Percentiles rank a stretch among this genome's conserved stretches.
Conservation (phyloP, 129 eudicot genomes). For the Flaveria trinervia region DNA sequence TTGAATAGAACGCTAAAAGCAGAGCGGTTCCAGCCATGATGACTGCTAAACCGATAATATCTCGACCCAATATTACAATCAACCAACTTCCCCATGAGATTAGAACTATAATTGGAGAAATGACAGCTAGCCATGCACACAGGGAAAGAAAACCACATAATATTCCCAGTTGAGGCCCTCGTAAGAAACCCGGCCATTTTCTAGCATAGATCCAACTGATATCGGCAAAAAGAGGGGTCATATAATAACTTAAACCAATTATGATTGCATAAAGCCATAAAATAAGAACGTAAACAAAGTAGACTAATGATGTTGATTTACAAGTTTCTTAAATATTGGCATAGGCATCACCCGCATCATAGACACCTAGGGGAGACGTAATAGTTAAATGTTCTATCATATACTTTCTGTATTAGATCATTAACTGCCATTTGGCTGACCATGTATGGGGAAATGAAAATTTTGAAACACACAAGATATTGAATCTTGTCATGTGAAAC, state of each 20-base stretch:
- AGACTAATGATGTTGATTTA: not conserved
- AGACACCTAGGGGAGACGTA: not conserved
- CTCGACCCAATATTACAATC: slow-evolving; percentile 77
- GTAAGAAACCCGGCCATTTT: slow-evolving; percentile 85
- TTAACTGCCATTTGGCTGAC: slow-evolving; percentile 4
- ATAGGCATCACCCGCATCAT: not conserved
- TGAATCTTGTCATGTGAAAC: not conserved
- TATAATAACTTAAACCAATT: slow-evolving; percentile 1
- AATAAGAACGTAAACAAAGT: not conserved
- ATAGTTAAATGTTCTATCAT: slow-evolving; percentile 4
- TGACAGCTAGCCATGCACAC: slow-evolving; percentile 72
- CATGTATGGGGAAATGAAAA: slow-evolving; percentile 1
- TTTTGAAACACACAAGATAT: not conserved
- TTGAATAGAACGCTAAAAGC: slow-evolving; percentile 92
- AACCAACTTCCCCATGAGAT: slow-evolving; percentile 93
- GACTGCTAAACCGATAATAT: slow-evolving; percentile 90
- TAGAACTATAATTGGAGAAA: slow-evolving; percentile 84
- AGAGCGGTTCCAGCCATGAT: slow-evolving; percentile 98
- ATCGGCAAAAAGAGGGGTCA: not conserved
- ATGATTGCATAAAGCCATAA: not conserved
- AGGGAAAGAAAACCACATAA: slow-evolving; percentile 70
- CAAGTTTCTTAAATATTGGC: not conserved
- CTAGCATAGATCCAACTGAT: slow-evolving; percentile 99
- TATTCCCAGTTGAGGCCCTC: slow-evolving; percentile 80
- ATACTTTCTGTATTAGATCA: not conserved